phyloP scores from a whole-genome alignment of 106 monocot genomes.

The Acanthochlamys bracteata region DNA sequence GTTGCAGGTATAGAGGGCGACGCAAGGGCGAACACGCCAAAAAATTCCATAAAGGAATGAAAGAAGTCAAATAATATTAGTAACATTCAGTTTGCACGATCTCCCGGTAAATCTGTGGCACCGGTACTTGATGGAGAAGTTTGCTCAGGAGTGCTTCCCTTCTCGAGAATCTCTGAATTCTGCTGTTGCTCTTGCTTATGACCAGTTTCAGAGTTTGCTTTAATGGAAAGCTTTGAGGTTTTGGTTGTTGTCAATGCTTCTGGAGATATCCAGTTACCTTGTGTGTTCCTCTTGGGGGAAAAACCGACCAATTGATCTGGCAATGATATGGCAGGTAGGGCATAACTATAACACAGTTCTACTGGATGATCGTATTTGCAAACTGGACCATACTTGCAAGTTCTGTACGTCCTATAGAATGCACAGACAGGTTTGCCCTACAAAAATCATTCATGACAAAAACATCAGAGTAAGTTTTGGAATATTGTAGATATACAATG shows the following conservation, averaged over 20 bases:
- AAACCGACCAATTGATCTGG: slow-evolving; percentile 18
- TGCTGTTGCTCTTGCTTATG: not conserved
- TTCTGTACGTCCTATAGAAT: slow-evolving; percentile 32
- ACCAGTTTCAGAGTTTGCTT: slow-evolving; percentile 8
- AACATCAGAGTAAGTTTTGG: not conserved
- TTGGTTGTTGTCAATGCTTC: slow-evolving; percentile 3
- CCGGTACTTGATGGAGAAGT: slow-evolving; percentile 24
- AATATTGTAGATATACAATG: not conserved
- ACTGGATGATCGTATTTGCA: slow-evolving; percentile 63
- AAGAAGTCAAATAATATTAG: not conserved
- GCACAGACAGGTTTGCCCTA: slow-evolving; percentile 45
- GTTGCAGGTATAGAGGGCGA: not conserved
- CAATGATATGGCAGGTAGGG: slow-evolving; percentile 14
- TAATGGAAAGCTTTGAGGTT: not conserved
- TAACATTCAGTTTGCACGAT: slow-evolving; percentile 22
- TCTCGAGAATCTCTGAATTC: slow-evolving; percentile 1
- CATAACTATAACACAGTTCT: slow-evolving; percentile 33
- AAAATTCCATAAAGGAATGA: slow-evolving; percentile 7
- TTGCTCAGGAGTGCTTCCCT: slow-evolving; percentile 14
- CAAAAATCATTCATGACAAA: not conserved
- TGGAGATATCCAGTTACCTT: slow-evolving; percentile 11
- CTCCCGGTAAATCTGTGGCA: slow-evolving; percentile 18
- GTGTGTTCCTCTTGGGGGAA: slow-evolving; percentile 25
- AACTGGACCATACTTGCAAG: slow-evolving; percentile 47
- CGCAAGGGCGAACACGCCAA: not conserved